Base-by-base conservation (phyloP, 179 eudicot species). In the Silene noctiflora region DNA sequence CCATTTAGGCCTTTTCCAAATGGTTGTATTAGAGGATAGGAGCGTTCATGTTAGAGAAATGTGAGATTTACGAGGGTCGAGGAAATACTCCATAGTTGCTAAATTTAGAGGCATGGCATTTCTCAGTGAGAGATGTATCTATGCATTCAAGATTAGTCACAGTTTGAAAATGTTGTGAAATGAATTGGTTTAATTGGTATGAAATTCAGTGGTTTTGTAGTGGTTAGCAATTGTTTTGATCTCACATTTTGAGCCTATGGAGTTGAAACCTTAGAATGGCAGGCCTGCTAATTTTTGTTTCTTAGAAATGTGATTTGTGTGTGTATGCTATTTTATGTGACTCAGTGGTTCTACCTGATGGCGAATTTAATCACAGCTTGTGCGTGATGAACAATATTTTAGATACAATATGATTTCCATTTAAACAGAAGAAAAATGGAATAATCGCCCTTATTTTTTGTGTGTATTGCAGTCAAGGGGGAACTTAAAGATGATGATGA, bases 401-500 rank as follows among this genome's bases (percentile, higher is more conserved):
- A 16, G 44, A 51, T 25, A 14, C 20, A 14, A 51, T 69, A 10
- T 2, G 61, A 48, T 4, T 12, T 10, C 48, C 61, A n/a, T 76
- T 16, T 20, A 7, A 56, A 25, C 9, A 16, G 19, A 19, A 31
- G 4, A 31, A 46, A 64, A 13, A 65, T 59, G 66, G 65, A 27
- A 39, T 73, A 25, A 4, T 48, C 72, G 9, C 33, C 44, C 70
- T 6, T 24, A 20, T 58, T 73, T 69, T 77, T 33, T 21, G 69
- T 84, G 77, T 84, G 76, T 29, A 65, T 79, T 77, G 78, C 88
- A 95, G 99, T 87, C 22, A 89, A 86, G 77, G 99, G 98, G 80
- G 97, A 95, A 68, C 96, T 95, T 69, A 87, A 88, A 77, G 88
- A 89, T 74, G 98, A 93, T 69, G 84, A 88, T 46, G 64, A 67